Conservation (phyloP, 1,284 basidiomycete species). For the Sanguinoderma infundibulare region DNA sequence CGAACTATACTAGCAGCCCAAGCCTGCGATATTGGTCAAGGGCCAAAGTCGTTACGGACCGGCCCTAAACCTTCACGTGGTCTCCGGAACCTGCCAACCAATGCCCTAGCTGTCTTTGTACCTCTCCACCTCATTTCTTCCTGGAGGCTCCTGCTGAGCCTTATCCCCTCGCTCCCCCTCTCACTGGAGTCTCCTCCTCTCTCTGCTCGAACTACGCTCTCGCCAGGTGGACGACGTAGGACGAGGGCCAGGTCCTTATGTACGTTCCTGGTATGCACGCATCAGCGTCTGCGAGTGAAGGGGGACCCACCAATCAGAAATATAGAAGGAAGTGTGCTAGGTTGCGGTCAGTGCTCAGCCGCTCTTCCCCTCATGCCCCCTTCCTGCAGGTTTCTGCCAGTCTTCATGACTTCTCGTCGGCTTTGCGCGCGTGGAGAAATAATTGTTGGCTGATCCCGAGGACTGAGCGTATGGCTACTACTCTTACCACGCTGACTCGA, state of each 20-base stretch:
- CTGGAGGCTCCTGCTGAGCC: too few relatives aligned
- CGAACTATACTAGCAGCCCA: too few relatives aligned
- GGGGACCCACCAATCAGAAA: slow-evolving; percentile 8
- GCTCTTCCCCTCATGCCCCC: not conserved
- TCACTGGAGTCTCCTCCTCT: too few relatives aligned
- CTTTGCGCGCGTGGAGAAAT: not conserved
- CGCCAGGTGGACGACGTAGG: slow-evolving; percentile 21
- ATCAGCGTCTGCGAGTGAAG: not conserved
- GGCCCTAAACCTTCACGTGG: too few relatives aligned
- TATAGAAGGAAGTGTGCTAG: slow-evolving; percentile 21
- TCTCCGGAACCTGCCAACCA: too few relatives aligned
- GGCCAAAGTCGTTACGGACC: too few relatives aligned
- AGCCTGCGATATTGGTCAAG: too few relatives aligned
- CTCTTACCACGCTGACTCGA: not conserved
- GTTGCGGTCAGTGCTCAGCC: slow-evolving; percentile 29
- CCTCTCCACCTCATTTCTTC: too few relatives aligned
- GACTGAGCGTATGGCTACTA: not conserved
- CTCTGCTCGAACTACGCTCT: too few relatives aligned
- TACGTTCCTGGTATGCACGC: slow-evolving; percentile 9
- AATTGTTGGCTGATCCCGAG: not conserved
- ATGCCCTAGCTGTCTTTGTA: too few relatives aligned
- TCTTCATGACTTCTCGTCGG: too few relatives aligned
- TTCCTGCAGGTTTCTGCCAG: not conserved
- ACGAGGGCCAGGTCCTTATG: slow-evolving; percentile 3
- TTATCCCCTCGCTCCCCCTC: too few relatives aligned